These are phyloP conservation scores for Trichoderma brevicompactum DNA, from an alignment of 2,329 filamentous ascomycete species.

Conservation along the genomic window DNA sequence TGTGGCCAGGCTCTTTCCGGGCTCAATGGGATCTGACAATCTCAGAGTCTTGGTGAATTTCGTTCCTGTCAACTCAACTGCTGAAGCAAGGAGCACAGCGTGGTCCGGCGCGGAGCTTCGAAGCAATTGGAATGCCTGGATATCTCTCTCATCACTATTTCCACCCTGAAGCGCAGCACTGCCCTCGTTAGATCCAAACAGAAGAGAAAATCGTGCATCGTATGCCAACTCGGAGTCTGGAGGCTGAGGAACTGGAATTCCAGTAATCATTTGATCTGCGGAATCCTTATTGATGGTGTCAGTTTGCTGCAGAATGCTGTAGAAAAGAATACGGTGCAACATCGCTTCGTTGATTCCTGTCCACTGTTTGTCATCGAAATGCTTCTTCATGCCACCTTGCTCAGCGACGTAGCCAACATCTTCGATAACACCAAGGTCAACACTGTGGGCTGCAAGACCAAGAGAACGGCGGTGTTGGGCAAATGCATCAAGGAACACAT, in stretches of 20 bases:
- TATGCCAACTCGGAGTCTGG: no score
- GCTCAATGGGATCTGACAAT: neutral
- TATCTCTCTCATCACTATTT: no score
- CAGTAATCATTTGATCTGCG: no score
- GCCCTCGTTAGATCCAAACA: no score
- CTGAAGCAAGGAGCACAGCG: no score
- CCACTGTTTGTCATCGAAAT: neutral
- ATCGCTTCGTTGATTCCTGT: neutral
- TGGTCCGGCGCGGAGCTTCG: no score
- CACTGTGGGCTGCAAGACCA: slow-evolving; percentile 36
- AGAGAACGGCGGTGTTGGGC: slow-evolving; percentile 36
- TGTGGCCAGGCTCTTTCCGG: neutral
- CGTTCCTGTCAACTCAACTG: no score
- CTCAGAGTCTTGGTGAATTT: neutral
- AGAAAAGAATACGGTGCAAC: neutral
- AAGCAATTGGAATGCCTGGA: no score
- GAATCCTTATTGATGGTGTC: neutral
- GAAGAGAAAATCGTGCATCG: no score
- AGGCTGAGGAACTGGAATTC: no score
- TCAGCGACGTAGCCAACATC: slow-evolving; percentile 45
- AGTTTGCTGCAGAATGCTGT: neutral
- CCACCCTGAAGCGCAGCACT: no score
- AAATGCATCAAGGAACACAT: slow-evolving; percentile 42
- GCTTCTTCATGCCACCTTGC: slow-evolving; percentile 12
- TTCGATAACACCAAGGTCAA: slow-evolving; percentile 41